phyloP scores from a whole-genome alignment of 1,284 basidiomycete genomes.

The Boletus mariae region DNA sequence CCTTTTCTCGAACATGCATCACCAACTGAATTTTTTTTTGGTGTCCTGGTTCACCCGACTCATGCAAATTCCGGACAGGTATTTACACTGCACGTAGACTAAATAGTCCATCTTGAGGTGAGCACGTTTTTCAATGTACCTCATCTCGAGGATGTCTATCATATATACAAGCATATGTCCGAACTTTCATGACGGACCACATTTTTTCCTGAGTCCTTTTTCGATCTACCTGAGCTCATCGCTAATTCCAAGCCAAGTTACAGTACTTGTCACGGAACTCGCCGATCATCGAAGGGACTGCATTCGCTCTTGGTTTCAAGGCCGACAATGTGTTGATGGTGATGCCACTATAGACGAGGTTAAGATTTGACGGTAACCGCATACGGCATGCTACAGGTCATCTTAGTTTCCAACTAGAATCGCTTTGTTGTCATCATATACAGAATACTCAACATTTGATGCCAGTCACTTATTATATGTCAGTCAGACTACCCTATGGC shows the following conservation, averaged over 20 bases:
- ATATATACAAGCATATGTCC: constrained; percentile 58
- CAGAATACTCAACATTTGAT: no score
- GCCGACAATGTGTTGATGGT: background rate
- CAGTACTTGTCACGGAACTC: background rate
- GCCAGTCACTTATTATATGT: no score
- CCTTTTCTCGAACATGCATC: constrained; percentile 77
- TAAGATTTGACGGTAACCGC: no score
- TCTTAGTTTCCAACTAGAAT: no score
- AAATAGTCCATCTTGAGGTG: constrained; percentile 3
- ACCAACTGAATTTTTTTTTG: constrained; percentile 58
- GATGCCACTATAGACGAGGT: background rate
- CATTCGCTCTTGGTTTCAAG: background rate
- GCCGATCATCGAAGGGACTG: background rate
- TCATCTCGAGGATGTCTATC: constrained; percentile 38
- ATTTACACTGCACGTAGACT: background rate
- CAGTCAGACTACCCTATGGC: no score
- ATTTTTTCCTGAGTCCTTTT: constrained; percentile 40
- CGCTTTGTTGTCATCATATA: no score
- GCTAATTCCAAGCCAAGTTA: background rate
- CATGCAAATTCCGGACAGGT: background rate
- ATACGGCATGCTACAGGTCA: no score
- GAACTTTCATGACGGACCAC: constrained; percentile 46
- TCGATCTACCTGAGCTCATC: background rate
- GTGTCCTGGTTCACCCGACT: constrained; percentile 10
- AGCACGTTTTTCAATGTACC: constrained; percentile 1